phyloP scores from a whole-genome alignment of 2,329 filamentous ascomycete species.

The Phyllosticta citrichinensis region DNA sequence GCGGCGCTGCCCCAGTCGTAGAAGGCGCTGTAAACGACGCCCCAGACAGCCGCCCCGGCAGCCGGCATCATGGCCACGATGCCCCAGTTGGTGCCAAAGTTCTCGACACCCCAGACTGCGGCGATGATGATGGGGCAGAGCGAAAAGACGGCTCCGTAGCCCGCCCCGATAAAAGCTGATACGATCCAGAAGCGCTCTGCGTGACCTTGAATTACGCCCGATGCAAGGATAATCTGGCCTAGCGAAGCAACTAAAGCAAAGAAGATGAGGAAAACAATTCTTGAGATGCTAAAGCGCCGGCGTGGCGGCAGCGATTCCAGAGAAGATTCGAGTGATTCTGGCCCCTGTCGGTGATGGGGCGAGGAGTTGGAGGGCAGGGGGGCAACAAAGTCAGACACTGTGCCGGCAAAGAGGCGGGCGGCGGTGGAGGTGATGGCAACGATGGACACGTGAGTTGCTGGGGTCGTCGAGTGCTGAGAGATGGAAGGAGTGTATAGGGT shows the following conservation, averaged over 20 bases:
- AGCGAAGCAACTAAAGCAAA: conserved; percentile 63
- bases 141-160: conserved; percentile 86
- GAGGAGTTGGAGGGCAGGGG: conserved; percentile 42
- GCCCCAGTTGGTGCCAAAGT: conserved; percentile 97
- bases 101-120: conserved; percentile 98
- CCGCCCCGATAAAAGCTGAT: conserved; percentile 73
- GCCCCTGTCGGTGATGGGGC: conserved; percentile 36
- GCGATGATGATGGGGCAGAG: conserved; percentile 85
- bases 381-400: conserved; percentile 82
- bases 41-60: conserved; percentile 80
- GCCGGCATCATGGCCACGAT: conserved; percentile 90
- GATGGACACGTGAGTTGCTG: conserved; percentile 85
- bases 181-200: conserved; percentile 76
- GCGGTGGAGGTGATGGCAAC: conserved; percentile 83
- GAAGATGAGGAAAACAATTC: conserved; percentile 67
- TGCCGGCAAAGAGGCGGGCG: conserved; percentile 82
- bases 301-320: conserved; percentile 24
- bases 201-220: conserved; percentile 63
- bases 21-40: conserved; percentile 72
- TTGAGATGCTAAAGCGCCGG: conserved; percentile 54
- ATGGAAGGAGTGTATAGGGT: conserved; percentile 62
- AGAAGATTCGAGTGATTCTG: conserved; percentile 33
- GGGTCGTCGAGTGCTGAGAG: conserved; percentile 41
- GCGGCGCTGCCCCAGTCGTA: conserved; percentile 44
- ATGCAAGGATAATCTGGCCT: conserved; percentile 69